Conservation (phyloP, 2,329 filamentous ascomycete species). For the Claviceps maximensis region DNA sequence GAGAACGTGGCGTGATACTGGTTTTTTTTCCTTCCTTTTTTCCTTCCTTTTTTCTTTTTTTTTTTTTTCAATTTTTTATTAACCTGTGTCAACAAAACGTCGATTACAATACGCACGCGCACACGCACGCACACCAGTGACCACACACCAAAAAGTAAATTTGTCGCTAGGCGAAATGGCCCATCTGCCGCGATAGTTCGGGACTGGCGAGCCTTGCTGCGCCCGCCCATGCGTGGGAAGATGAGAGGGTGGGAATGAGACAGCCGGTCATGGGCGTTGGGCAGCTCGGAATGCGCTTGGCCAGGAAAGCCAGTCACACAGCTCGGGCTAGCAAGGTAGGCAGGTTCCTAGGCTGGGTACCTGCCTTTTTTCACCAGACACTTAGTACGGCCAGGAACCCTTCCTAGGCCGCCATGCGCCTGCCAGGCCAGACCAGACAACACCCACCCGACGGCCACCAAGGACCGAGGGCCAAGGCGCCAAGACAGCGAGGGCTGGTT, state of each 20-base stretch:
- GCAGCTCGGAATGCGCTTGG: not conserved
- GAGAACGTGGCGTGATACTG: too few relatives aligned
- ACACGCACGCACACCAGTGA: not conserved
- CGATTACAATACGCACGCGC: not conserved
- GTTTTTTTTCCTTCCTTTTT: not conserved
- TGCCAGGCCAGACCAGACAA: too few relatives aligned
- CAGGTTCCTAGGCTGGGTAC: not conserved
- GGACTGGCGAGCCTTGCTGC: not conserved
- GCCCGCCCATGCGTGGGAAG: not conserved
- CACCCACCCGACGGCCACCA: too few relatives aligned
- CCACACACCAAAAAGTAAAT: not conserved
- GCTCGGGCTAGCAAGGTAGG: not conserved
- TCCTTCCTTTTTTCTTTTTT: not conserved
- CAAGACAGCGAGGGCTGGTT: too few relatives aligned
- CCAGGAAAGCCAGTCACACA: not conserved
- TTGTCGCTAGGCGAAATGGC: not conserved
- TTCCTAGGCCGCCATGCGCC: too few relatives aligned
- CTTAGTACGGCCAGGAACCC: not conserved
- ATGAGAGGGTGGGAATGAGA: not conserved
- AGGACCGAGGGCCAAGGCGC: too few relatives aligned
- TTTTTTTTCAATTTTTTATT: not conserved
- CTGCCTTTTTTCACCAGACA: not conserved
- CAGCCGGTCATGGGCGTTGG: not conserved
- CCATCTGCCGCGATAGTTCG: not conserved
- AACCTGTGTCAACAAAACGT: not conserved